Conservation (phyloP, 2,329 filamentous ascomycete species). For the Sporothrix variecibatus region DNA sequence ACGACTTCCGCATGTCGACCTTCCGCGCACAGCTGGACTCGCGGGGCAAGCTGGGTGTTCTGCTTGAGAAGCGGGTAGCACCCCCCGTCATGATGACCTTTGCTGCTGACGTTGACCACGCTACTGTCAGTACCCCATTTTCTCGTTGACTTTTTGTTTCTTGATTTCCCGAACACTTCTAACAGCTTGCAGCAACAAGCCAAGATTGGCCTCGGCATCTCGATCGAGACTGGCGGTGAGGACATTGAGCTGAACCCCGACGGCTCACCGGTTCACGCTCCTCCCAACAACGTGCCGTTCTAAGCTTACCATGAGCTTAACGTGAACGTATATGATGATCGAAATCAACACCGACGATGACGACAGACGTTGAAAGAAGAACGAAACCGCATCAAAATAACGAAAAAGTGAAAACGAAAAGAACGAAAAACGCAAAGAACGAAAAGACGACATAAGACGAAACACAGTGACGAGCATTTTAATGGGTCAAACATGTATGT, state of each 20-base stretch:
- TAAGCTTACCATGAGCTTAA: constrained; percentile 44
- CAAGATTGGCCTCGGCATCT: constrained; percentile 92
- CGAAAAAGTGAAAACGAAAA: background rate
- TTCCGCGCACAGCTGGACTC: constrained; percentile 97
- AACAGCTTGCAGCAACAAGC: constrained; percentile 72
- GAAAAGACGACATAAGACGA: constrained; percentile 5
- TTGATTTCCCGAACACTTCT: constrained; percentile 31
- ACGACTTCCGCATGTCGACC: constrained; percentile 93
- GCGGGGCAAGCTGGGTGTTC: constrained; percentile 86
- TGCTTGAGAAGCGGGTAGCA: constrained; percentile 94
- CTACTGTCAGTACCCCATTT: constrained; percentile 61
- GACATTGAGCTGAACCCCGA: constrained; percentile 87
- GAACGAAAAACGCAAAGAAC: background rate
- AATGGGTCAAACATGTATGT: constrained; percentile 10
- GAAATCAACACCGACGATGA: background rate
- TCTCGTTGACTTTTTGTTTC: background rate
- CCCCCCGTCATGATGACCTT: constrained; percentile 92
- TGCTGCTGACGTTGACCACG: constrained; percentile 94
- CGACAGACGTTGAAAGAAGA: background rate
- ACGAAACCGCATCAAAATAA: background rate
- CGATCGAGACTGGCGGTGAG: constrained; percentile 81
- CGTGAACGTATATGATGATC: background rate
- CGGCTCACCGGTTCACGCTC: constrained; percentile 53
- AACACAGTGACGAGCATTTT: background rate
- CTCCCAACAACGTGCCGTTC: constrained; percentile 63